These are phyloP conservation scores for Globisporangium apiculatum DNA, from an alignment of 352 stramenopile species.

Conservation along the genomic window DNA sequence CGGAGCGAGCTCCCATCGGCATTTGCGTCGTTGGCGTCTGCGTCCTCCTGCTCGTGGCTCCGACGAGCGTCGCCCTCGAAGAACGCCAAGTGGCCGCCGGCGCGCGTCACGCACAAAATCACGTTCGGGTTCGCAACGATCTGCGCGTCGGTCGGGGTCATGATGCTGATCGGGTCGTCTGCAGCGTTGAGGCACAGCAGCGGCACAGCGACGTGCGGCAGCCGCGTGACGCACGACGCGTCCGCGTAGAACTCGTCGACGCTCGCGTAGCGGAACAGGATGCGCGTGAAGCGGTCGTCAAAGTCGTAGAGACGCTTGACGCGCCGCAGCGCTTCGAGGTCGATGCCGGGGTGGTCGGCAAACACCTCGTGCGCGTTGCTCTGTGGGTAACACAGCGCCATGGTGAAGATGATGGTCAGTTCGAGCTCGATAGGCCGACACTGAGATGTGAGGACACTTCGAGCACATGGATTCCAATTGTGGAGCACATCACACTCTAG, in stretches of 20 bases:
- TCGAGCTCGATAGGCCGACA: neutral
- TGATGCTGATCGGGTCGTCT: conserved; percentile 48
- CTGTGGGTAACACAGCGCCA: conserved; percentile 1
- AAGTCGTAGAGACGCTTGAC: conserved; percentile 44
- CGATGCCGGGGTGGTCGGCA: conserved; percentile 28
- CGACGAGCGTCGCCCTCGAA: conserved; percentile 19
- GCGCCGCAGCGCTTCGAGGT: conserved; percentile 30
- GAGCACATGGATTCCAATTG: too few species aligned
- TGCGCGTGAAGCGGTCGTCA: conserved; percentile 54
- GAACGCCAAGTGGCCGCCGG: conserved; percentile 40
- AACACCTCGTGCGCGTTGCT: conserved; percentile 66
- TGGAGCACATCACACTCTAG: too few species aligned
- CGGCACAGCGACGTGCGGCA: conserved; percentile 31
- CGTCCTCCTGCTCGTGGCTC: neutral
- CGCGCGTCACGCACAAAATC: conserved; percentile 37
- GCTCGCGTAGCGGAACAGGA: conserved; percentile 41
- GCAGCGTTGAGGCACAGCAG: conserved; percentile 44
- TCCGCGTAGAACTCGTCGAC: conserved; percentile 40
- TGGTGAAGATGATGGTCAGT: neutral
- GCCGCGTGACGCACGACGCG: conserved; percentile 24
- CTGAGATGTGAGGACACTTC: neutral
- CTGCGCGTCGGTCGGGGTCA: conserved; percentile 17
- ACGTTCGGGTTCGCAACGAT: conserved; percentile 36
- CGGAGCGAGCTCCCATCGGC: conserved; percentile 1
- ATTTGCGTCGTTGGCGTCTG: neutral